Evolutionary conservation across 2,329 filamentous ascomycete species (phyloP).

Genomic region (Aspergillus versicolor): DNA sequence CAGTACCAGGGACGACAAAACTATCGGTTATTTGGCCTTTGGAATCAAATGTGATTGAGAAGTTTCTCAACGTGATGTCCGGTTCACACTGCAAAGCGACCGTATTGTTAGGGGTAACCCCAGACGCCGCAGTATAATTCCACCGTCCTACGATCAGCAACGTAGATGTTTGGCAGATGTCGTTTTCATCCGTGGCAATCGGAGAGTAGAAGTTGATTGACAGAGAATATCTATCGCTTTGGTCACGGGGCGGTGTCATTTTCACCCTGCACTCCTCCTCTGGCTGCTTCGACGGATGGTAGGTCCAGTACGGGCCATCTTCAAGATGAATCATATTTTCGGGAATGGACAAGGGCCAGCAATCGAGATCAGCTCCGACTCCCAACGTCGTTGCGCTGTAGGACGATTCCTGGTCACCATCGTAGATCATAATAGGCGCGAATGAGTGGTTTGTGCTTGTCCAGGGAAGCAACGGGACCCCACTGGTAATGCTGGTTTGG

Average conservation of each 20-base stretch:
- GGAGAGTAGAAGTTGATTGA: constrained; percentile 37
- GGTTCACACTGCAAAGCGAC: constrained; percentile 36
- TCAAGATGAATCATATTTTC: constrained; percentile 17
- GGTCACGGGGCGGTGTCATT: constrained; percentile 25
- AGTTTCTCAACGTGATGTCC: constrained; percentile 22
- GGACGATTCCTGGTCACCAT: constrained; percentile 21
- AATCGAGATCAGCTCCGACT: constrained; percentile 28
- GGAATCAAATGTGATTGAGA: constrained; percentile 28
- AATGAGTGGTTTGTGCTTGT: constrained; percentile 33
- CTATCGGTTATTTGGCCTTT: constrained; percentile 27
- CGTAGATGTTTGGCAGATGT: constrained; percentile 33
- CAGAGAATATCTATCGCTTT: constrained; percentile 25
- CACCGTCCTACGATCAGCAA: constrained; percentile 34
- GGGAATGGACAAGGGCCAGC: constrained; percentile 19
- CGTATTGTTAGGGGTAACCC: constrained; percentile 27
- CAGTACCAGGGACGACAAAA: constrained; percentile 17
- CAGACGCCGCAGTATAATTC: constrained; percentile 28
- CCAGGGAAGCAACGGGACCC: constrained; percentile 32
- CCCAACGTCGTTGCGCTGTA: constrained; percentile 31
- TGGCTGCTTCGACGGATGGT: constrained; percentile 23
- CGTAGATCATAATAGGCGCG: constrained; percentile 24
- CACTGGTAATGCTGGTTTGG: constrained; percentile 35
- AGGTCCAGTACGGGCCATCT: constrained; percentile 25
- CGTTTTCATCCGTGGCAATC: constrained; percentile 17
- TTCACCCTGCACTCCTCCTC: constrained; percentile 26